Evolutionary conservation across 2,329 filamentous ascomycete species (phyloP), one percentile per base, ranked within the genome.

Genomic region (Colletotrichum tofieldiae): DNA sequence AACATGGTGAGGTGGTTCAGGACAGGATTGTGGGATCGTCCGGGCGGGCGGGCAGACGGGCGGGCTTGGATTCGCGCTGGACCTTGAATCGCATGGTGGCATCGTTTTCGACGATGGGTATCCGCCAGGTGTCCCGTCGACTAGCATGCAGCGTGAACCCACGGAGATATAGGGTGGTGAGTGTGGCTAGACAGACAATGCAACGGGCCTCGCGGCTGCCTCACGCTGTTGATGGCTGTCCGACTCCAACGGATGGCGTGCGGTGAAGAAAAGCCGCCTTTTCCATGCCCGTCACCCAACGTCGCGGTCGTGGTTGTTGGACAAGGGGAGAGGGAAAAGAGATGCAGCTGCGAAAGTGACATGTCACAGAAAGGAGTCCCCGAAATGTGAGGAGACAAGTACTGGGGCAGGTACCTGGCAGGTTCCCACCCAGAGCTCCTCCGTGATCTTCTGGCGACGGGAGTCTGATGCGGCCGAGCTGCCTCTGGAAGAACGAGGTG

Each of bases 301-400:
- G 59, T 60, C 64, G 51, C 62, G 52, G 32, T n/a, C 39, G 49
- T 26, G 23, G 23, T 23, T 55, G 68, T 32, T 60, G 63, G 61
- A 41, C 23, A 32, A 47, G 43, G 62, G 62, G 37, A 47, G 47
- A 29, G 55, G 32, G 23, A 55, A 32, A 32, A 52, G 23, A 59
- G 52, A 52, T 59, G 37, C 65, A 69, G 64, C 61, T 39, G 58
- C 60, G 5, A 45, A 55, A 61, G n/a, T 47, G 63, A 60, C 26
- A 47, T 55, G 55, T 49, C 67, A 59, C 47, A 41, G 16, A 59
- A 45, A 64, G 59, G 59, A 37, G 65, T 64, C 54, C 59, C 59
- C 65, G 65, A 69, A 63, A 69, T 69, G 69, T n/a, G 65, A 69
- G 43, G 59, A 72, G 69, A 59, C 26, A 60, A 68, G 51, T 32